Evolutionary conservation across 108 stramenopile genomes (phyloP).

Genomic region (Cyclotella baltica): DNA sequence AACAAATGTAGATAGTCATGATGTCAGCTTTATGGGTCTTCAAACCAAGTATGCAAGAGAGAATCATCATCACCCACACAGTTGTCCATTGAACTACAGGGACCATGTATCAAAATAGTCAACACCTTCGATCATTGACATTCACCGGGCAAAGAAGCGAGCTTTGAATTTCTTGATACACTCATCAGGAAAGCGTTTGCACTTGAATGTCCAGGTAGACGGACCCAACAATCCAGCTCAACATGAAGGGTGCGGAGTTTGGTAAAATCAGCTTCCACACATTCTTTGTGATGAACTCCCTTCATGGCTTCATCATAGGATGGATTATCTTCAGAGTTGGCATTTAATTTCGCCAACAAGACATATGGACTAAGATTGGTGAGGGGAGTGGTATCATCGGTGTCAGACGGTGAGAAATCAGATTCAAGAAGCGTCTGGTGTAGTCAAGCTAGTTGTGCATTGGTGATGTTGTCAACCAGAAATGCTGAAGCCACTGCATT

Average conservation of each 20-base stretch:
- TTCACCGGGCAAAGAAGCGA: slow-evolving; percentile 52
- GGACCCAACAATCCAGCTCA: not conserved
- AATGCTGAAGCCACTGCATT: not conserved
- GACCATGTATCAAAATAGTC: slow-evolving; percentile 48
- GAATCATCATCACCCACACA: slow-evolving; percentile 27
- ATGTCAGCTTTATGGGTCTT: slow-evolving; percentile 32
- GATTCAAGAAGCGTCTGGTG: not conserved
- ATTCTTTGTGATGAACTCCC: not conserved
- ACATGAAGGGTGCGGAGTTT: not conserved
- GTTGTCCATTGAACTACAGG: slow-evolving; percentile 56
- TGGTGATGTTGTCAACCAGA: not conserved
- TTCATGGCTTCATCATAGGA: not conserved
- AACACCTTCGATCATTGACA: slow-evolving; percentile 30
- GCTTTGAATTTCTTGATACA: slow-evolving; percentile 57
- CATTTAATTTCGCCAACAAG: not conserved
- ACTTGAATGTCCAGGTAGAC: slow-evolving; percentile 13
- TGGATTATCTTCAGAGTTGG: not conserved
- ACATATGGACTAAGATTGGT: not conserved
- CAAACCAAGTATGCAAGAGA: slow-evolving; percentile 3
- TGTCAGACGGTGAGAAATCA: not conserved
- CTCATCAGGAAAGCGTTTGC: slow-evolving; percentile 61
- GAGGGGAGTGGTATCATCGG: not conserved
- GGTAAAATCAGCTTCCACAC: not conserved
- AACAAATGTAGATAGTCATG: slow-evolving; percentile 56
- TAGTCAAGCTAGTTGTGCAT: not conserved